phyloP scores from a whole-genome alignment of 2,329 filamentous ascomycete genomes.

The Hypoxylon rubiginosum region DNA sequence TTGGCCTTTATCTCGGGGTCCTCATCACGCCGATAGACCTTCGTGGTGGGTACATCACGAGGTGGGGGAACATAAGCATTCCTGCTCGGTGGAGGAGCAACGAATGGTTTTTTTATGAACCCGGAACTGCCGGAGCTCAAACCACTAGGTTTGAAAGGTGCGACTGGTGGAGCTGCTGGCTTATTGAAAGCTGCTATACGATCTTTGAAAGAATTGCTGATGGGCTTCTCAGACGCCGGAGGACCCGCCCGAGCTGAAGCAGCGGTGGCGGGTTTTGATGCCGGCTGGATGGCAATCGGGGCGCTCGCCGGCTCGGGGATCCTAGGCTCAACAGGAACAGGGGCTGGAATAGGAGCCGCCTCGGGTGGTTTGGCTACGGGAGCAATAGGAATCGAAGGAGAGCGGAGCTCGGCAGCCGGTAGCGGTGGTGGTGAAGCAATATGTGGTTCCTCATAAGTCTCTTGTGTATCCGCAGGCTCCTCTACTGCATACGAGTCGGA shows the following conservation, averaged over 20 bases:
- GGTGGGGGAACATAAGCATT: constrained; percentile 88
- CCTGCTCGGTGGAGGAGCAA: constrained; percentile 92
- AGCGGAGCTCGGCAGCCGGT: constrained; percentile 45
- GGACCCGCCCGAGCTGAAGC: constrained; percentile 70
- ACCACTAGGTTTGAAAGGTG: constrained; percentile 88
- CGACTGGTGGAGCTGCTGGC: constrained; percentile 82
- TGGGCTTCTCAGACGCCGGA: constrained; percentile 80
- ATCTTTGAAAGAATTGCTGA: constrained; percentile 85
- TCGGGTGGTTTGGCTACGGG: constrained; percentile 56
- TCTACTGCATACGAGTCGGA: constrained; percentile 47
- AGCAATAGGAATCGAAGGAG: constrained; percentile 47
- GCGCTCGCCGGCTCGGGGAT: constrained; percentile 56
- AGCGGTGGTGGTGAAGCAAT: constrained; percentile 48
- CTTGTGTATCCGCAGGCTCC: constrained; percentile 34
- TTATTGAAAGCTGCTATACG: constrained; percentile 98
- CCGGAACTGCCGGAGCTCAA: constrained; percentile 69
- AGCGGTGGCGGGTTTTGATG: constrained; percentile 56
- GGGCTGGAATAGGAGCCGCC: constrained; percentile 54
- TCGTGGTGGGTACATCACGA: constrained; percentile 77
- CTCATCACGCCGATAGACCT: constrained; percentile 87
- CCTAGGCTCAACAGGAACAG: constrained; percentile 52
- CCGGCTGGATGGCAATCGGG: constrained; percentile 56
- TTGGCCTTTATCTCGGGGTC: constrained; percentile 79
- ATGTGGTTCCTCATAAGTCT: constrained; percentile 52
- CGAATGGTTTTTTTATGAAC: constrained; percentile 97